phyloP scores from a whole-genome alignment of 2,329 filamentous ascomycete genomes.

The Ambrosiella beaveri region DNA sequence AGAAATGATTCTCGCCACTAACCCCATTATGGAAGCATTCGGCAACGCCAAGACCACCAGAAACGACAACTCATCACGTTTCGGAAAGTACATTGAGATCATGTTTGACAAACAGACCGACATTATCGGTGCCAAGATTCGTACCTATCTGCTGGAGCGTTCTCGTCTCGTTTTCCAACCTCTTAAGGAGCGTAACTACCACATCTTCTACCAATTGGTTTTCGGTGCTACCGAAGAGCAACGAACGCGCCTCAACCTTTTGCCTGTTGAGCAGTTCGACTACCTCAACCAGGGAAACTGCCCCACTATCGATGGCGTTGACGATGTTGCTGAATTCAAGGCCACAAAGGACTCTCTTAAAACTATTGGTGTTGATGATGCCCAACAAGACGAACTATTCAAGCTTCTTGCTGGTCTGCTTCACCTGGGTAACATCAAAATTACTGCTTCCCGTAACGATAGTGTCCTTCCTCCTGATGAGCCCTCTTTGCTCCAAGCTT shows the following conservation, averaged over 20 bases:
- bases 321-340: constrained; percentile 86
- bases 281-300: constrained; percentile 92
- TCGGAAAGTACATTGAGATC: constrained; percentile 99
- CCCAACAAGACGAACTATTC: constrained; percentile 73
- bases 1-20: constrained; percentile 94
- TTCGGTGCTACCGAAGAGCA: constrained; percentile 78
- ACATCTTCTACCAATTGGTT: constrained; percentile 96
- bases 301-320: constrained; percentile 80
- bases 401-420: constrained; percentile 75
- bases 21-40: constrained; percentile 99
- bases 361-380: constrained; percentile 65
- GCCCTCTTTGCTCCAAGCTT: constrained; percentile 65
- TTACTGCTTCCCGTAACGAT: constrained; percentile 75
- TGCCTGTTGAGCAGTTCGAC: constrained; percentile 78
- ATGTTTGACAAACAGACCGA: constrained; percentile 93
- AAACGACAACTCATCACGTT: constrained; percentile 97
- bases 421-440: constrained; percentile 93
- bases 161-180: constrained; percentile 95
- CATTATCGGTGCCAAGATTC: constrained; percentile 94
- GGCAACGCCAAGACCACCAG: constrained; percentile 99
- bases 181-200: constrained; percentile 93
- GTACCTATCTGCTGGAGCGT: constrained; percentile 86
- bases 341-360: constrained; percentile 73
- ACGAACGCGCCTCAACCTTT: constrained; percentile 59
- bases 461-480: constrained; percentile 68